Evolutionary conservation across 1,284 basidiomycete species (phyloP).

Genomic region (Trichosporon sp.): DNA sequence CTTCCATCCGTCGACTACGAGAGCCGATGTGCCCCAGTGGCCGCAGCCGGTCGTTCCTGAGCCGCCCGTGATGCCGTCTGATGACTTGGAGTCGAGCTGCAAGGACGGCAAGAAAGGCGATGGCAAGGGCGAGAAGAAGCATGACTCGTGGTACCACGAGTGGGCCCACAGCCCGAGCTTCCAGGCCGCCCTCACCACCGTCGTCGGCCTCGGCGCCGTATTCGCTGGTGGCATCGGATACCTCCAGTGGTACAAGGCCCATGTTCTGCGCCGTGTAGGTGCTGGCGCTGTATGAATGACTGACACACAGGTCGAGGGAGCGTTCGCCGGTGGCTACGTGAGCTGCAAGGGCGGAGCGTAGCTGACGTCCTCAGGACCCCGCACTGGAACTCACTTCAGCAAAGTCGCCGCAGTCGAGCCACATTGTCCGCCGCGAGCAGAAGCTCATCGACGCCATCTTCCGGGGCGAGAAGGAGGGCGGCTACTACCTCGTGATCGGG

Average conservation of each 20-base stretch:
- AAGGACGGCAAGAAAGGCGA: not conserved
- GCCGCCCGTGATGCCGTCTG: conserved; percentile 30
- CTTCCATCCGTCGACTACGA: conserved; percentile 8
- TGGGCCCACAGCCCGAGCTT: conserved; percentile 41
- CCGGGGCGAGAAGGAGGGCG: conserved; percentile 63
- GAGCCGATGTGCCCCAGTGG: conserved; percentile 32
- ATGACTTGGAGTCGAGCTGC: conserved; percentile 15
- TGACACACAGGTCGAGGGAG: conserved; percentile 37
- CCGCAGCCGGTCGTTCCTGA: conserved; percentile 36
- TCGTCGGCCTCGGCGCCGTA: conserved; percentile 46
- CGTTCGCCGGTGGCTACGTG: conserved; percentile 45
- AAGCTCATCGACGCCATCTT: conserved; percentile 71
- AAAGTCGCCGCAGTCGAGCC: conserved; percentile 55
- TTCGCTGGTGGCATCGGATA: conserved; percentile 59
- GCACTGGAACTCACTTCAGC: conserved; percentile 63
- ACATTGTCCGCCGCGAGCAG: conserved; percentile 67
- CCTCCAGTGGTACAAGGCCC: conserved; percentile 71
- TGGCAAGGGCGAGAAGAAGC: conserved; percentile 1
- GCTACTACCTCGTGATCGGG: conserved; percentile 71
- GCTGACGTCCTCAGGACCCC: conserved; percentile 62
- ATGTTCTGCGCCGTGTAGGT: conserved; percentile 67
- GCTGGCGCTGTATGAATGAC: not conserved
- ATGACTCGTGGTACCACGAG: conserved; percentile 31
- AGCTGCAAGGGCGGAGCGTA: conserved; percentile 4
- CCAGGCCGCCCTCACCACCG: conserved; percentile 47